Percentiles rank a stretch among this genome's conserved stretches.
Evolutionary conservation across 495 filamentous ascomycete species (phyloP).

Genomic region (Aspergillus ellipticus): DNA sequence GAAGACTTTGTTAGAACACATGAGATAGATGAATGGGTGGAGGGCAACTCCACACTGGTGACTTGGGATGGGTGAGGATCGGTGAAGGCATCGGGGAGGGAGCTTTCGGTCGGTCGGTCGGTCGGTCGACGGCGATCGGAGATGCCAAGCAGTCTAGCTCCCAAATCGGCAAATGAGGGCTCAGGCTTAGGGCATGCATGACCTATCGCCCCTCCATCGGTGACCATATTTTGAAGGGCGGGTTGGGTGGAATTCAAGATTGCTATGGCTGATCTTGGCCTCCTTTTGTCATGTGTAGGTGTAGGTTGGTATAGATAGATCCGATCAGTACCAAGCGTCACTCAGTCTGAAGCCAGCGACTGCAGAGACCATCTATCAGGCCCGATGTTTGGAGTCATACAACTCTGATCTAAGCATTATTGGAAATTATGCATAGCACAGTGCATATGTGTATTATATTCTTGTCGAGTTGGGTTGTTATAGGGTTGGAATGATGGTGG

Average conservation of each 20-base stretch:
- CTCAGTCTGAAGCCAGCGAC: no score
- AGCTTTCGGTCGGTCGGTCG: constrained; percentile 5
- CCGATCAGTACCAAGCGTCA: no score
- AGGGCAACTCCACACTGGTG: neutral
- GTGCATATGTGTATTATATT: no score
- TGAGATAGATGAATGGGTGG: neutral
- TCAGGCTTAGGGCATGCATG: constrained; percentile 18
- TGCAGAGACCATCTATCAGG: no score
- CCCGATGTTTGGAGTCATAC: no score
- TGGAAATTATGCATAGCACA: no score
- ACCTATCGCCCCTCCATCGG: neutral
- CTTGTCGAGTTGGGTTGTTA: no score
- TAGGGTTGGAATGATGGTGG: no score
- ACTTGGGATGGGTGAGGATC: neutral
- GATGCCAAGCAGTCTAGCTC: constrained; percentile 4
- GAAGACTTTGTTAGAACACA: neutral
- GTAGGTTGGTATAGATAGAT: no score
- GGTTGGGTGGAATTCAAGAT: neutral
- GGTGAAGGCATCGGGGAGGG: neutral
- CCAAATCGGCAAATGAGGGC: constrained; percentile 28
- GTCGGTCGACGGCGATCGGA: constrained; percentile 9
- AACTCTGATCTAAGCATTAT: no score
- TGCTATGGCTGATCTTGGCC: neutral
- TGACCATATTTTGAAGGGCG: no score
- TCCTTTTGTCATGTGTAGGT: no score